These are phyloP conservation scores for Cordyceps farinosa DNA, from an alignment of 2,329 filamentous ascomycete genomes.

Conservation along the genomic window DNA sequence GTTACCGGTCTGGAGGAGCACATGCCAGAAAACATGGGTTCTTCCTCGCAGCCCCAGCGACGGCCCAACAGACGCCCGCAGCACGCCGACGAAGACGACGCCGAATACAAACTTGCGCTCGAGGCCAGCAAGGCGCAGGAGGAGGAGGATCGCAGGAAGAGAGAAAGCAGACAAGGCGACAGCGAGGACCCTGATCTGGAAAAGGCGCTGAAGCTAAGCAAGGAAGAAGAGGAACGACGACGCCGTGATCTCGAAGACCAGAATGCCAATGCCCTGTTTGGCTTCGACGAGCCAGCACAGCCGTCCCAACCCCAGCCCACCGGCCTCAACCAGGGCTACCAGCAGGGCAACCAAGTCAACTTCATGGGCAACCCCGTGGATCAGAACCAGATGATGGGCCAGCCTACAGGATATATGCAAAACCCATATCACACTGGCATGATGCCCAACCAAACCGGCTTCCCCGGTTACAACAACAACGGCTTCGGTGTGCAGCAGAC, in stretches of 20 bases:
- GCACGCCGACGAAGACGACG: constrained; percentile 71
- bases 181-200: constrained; percentile 82
- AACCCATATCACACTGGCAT: constrained; percentile 54
- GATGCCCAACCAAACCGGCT: constrained; percentile 40
- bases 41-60: constrained; percentile 33
- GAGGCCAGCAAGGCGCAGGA: constrained; percentile 95
- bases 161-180: constrained; percentile 57
- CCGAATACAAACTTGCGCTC: constrained; percentile 84
- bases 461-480: constrained; percentile 50
- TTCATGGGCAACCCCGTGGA: constrained; percentile 96
- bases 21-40: constrained; percentile 43
- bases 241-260: constrained; percentile 81
- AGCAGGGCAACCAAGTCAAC: constrained; percentile 93
- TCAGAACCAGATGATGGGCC: constrained; percentile 67
- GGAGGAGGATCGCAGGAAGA: constrained; percentile 79
- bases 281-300: constrained; percentile 62
- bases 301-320: constrained; percentile 68
- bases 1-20: constrained; percentile 91
- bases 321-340: constrained; percentile 94
- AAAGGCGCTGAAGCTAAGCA: constrained; percentile 92
- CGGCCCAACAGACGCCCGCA: constrained; percentile 48
- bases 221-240: constrained; percentile 88
- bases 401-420: constrained; percentile 70
- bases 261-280: constrained; percentile 85
- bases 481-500: constrained; percentile 65